Evolutionary conservation across 768 basidiomycete species (phyloP).

Genomic region (Hortiboletus campestris): DNA sequence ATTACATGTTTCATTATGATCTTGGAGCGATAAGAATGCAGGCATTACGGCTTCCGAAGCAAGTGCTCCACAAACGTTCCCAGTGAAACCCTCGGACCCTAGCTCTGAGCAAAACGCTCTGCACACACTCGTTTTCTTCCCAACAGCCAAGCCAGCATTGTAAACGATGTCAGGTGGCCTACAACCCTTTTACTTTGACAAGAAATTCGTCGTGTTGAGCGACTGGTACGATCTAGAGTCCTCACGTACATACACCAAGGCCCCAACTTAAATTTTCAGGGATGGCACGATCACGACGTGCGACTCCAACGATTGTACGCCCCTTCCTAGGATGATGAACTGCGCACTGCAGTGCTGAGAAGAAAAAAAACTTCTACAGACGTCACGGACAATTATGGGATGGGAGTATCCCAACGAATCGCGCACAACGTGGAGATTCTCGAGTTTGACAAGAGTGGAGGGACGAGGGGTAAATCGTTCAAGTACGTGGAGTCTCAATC

Average conservation of each 20-base stretch:
- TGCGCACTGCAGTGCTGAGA: background rate
- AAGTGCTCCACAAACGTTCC: constrained; percentile 18
- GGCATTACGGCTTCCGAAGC: background rate
- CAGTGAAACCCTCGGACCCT: background rate
- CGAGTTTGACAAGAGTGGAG: constrained; percentile 38
- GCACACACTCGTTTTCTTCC: background rate
- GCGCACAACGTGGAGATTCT: constrained; percentile 64
- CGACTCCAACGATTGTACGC: constrained; percentile 92
- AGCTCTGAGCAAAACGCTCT: background rate
- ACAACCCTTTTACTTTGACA: constrained; percentile 45
- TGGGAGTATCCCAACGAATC: constrained; percentile 71
- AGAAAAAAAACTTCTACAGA: constrained; percentile 39
- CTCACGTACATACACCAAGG: background rate
- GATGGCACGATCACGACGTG: constrained; percentile 91
- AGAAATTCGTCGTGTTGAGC: constrained; percentile 82
- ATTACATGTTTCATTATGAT: background rate
- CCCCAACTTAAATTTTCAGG: constrained; percentile 41
- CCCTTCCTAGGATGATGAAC: background rate
- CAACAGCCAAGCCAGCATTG: background rate
- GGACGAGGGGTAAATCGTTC: constrained; percentile 25
- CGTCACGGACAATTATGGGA: constrained; percentile 89
- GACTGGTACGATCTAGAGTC: constrained; percentile 66
- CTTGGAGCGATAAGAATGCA: constrained; percentile 22
- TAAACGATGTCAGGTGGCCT: constrained; percentile 11
- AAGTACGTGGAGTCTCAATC: constrained; percentile 40